Evolutionary conservation across 192 early-diverging fungal species (phyloP).

Genomic region (Dispira parvispora): DNA sequence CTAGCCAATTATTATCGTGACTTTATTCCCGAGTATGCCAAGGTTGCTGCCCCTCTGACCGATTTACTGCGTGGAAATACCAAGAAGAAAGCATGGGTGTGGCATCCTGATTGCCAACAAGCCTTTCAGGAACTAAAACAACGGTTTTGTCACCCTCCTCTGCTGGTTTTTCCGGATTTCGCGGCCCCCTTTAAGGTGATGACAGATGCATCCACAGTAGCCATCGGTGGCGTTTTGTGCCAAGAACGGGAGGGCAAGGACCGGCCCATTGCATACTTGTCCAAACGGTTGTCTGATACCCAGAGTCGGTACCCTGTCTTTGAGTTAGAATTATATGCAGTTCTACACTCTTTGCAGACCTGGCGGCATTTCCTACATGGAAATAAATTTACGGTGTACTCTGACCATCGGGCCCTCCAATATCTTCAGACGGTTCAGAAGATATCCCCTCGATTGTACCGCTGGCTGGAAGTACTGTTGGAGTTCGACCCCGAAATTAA

Average conservation of each 20-base stretch:
- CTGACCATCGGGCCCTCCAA: slow-evolving; percentile 1
- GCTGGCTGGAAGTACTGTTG: slow-evolving; percentile 1
- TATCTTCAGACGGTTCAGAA: neutral
- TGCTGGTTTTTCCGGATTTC: slow-evolving; percentile 1
- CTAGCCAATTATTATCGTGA: slow-evolving; percentile 7
- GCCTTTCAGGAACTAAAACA: neutral
- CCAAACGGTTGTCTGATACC: neutral
- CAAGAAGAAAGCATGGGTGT: neutral
- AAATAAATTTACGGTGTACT: neutral
- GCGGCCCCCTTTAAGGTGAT: neutral
- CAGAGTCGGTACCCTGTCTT: neutral
- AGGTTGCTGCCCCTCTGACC: neutral
- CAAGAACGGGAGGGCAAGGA: neutral
- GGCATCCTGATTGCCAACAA: neutral
- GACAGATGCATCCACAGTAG: neutral
- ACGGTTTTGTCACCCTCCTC: neutral
- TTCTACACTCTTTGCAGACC: neutral
- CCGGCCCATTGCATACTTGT: slow-evolving; percentile 4
- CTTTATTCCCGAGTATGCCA: neutral
- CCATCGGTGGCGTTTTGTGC: neutral
- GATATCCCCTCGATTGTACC: neutral
- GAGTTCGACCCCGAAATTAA: slow-evolving; percentile 1
- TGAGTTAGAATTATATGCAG: neutral
- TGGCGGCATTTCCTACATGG: neutral
- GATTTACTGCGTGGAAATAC: neutral